Evolutionary conservation across 148 eudicot species (phyloP).

Genomic region (Polygonum aviculare): DNA sequence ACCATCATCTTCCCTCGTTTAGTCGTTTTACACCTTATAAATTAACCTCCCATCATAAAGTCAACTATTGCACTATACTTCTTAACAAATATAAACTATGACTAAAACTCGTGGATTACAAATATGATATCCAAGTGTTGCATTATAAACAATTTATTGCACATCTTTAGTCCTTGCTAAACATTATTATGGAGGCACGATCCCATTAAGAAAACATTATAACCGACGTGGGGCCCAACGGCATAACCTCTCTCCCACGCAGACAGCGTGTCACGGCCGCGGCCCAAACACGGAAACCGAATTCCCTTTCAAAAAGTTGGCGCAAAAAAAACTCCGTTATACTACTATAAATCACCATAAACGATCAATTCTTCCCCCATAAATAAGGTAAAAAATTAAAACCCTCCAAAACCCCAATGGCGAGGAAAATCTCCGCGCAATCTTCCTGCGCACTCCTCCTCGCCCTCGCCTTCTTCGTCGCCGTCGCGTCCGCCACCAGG

Average conservation of each 20-base stretch:
- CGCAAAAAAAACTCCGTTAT: not conserved
- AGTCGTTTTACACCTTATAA: too few relatives aligned
- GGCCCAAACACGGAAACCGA: not conserved
- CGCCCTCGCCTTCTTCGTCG: not conserved
- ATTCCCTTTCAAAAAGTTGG: not conserved
- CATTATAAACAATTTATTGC: not conserved
- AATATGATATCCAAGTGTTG: not conserved
- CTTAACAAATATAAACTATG: not conserved
- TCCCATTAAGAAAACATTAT: not conserved
- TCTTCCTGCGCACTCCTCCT: not conserved
- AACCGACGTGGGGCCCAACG: not conserved
- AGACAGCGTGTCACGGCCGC: not conserved
- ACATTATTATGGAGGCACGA: not conserved
- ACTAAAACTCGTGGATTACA: not conserved
- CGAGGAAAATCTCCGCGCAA: not conserved
- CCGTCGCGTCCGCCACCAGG: constrained; percentile 4
- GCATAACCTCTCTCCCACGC: not conserved
- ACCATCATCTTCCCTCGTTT: too few relatives aligned
- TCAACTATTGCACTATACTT: too few relatives aligned
- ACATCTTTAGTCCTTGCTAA: not conserved
- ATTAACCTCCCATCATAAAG: too few relatives aligned
- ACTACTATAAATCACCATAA: not conserved
- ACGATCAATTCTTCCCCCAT: not conserved
- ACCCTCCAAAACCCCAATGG: not conserved
- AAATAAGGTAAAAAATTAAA: not conserved